phyloP scores from a whole-genome alignment of 2,329 filamentous ascomycete species.

The Pseudogymnoascus sp. region DNA sequence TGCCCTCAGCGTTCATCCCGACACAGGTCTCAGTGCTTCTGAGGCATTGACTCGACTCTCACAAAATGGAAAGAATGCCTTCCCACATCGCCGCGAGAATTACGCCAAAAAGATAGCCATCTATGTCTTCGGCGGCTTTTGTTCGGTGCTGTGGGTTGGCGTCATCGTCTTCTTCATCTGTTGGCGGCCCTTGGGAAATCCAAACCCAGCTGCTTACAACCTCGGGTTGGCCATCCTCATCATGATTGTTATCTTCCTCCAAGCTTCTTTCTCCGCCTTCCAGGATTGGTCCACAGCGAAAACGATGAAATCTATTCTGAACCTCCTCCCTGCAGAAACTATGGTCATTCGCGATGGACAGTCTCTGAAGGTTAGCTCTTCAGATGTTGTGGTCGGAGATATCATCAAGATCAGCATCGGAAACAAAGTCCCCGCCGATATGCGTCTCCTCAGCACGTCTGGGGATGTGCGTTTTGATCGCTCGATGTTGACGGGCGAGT shows the following conservation, averaged over 20 bases:
- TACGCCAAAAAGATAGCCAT: conserved; percentile 35
- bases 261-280: conserved; percentile 40
- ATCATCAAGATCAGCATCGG: conserved; percentile 82
- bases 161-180: conserved; percentile 43
- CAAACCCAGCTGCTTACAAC: conserved; percentile 35
- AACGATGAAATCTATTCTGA: conserved; percentile 42
- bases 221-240: conserved; percentile 40
- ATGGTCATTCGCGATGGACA: conserved; percentile 41
- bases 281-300: conserved; percentile 42
- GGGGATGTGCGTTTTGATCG: conserved; percentile 97
- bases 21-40: conserved; percentile 31
- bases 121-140: conserved; percentile 43
- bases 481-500: conserved; percentile 93
- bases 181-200: conserved; percentile 39
- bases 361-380: conserved; percentile 20
- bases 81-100: conserved; percentile 37
- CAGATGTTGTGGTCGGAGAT: conserved; percentile 77
- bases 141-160: conserved; percentile 40
- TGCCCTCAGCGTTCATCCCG: conserved; percentile 33
- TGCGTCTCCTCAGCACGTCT: conserved; percentile 73
- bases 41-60: conserved; percentile 30
- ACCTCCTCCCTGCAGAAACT: conserved; percentile 38
- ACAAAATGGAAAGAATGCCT: conserved; percentile 36
- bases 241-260: conserved; percentile 40
- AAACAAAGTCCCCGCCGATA: conserved; percentile 85